Evolutionary conservation across 257 asterid genomes (phyloP).

Genomic region (Capsicum rhomboideum): DNA sequence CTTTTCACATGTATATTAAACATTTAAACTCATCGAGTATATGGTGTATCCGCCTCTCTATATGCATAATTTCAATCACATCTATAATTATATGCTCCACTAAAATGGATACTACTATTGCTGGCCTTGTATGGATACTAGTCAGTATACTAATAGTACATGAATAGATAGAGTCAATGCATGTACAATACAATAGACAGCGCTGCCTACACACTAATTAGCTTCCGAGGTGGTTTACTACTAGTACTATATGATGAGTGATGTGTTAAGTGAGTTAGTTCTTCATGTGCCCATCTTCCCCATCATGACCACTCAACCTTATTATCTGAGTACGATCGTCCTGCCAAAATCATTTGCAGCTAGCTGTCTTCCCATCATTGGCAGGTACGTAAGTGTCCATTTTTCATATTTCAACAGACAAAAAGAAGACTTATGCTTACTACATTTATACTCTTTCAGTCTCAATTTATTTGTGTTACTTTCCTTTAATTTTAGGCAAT

Average conservation of each 20-base stretch:
- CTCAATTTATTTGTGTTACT: too few relatives aligned
- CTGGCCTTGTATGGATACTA: too few relatives aligned
- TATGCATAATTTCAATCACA: too few relatives aligned
- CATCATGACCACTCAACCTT: slow-evolving; percentile 35
- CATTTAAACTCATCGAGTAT: not conserved
- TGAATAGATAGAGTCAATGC: too few relatives aligned
- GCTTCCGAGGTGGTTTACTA: too few relatives aligned
- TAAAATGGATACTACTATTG: too few relatives aligned
- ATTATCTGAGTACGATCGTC: not conserved
- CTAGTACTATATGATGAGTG: not conserved
- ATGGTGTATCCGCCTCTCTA: not conserved
- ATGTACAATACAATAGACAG: too few relatives aligned
- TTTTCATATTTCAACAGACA: not conserved
- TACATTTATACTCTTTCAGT: too few relatives aligned
- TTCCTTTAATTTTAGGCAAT: too few relatives aligned
- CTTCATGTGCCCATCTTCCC: slow-evolving; percentile 45
- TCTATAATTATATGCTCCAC: not conserved
- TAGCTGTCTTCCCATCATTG: not conserved
- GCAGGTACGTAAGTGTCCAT: not conserved
- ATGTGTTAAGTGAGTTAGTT: slow-evolving; percentile 19
- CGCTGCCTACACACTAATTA: too few relatives aligned
- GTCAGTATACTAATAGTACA: too few relatives aligned
- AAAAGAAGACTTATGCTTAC: not conserved
- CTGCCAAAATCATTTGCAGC: not conserved
- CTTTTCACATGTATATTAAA: not conserved